phyloP scores from a whole-genome alignment of 805 yeast species.

The Priceomyces medius region DNA sequence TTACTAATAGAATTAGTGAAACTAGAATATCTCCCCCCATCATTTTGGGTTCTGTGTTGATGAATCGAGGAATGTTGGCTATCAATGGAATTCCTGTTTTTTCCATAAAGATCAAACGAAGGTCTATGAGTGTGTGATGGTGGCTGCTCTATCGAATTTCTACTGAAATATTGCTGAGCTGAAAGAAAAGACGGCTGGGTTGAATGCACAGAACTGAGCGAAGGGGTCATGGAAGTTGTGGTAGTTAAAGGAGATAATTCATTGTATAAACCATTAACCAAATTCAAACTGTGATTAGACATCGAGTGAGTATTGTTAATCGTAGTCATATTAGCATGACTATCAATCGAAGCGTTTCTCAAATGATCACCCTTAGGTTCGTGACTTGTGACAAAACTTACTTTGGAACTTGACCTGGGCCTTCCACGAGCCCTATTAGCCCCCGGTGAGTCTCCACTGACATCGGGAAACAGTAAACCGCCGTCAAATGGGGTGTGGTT shows the following conservation, averaged over 20 bases:
- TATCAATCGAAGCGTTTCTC: slow-evolving; percentile 15
- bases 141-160: slow-evolving; percentile 39
- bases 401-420: neutral
- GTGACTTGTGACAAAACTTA: neutral
- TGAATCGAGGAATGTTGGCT: slow-evolving; percentile 22
- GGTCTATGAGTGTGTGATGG: slow-evolving; percentile 27
- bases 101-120: slow-evolving; percentile 32
- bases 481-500: neutral
- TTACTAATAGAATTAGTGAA: slow-evolving; percentile 38
- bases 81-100: slow-evolving; percentile 30
- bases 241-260: slow-evolving; percentile 45
- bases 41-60: slow-evolving; percentile 13
- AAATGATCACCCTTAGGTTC: slow-evolving; percentile 10
- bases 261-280: slow-evolving; percentile 7
- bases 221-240: slow-evolving; percentile 42
- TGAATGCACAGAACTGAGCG: slow-evolving; percentile 39
- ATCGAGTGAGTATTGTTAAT: slow-evolving; percentile 1
- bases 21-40: slow-evolving; percentile 27
- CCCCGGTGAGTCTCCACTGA: neutral
- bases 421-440: neutral
- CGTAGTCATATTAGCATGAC: slow-evolving; percentile 9
- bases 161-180: slow-evolving; percentile 39
- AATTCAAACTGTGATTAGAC: slow-evolving; percentile 4
- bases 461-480: neutral
- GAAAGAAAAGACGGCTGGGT: slow-evolving; percentile 44